Base-by-base conservation (phyloP, 352 stramenopile species). In the Globisporangium mamillatum region DNA sequence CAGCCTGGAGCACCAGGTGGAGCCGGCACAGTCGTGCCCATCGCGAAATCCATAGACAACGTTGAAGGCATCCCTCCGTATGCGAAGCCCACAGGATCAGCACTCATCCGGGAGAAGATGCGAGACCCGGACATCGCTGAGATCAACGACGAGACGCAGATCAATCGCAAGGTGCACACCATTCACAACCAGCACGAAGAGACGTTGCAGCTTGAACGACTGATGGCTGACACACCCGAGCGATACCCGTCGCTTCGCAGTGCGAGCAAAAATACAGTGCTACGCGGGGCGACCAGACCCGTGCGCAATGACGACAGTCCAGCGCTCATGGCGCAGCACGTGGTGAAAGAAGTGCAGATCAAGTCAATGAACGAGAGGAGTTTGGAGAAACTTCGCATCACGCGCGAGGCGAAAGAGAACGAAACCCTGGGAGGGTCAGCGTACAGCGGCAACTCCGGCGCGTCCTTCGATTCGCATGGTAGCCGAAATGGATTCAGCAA, bases 341-440 rank as follows among this genome's bases (percentile, higher is more conserved):
- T 93, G 16, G 90, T 97, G 22, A 91, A 94, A 67, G 84, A 97
- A 60, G 91, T 97, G 25, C 82, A 97, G 69, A 96, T 97, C 65
- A 96, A 96, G 69, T 86, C 93, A 24, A 88, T 96, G 56, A 93
- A 92, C 69, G 80, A 92, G 29, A 86, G 89, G 67, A 91, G 88
- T 16, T 73, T 97, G 9, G 89, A 94, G 59, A 93, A 95, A 63
- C 75, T 97, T 36, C 84, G 90, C 1, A 76, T 82, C 29, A 93
- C 78, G 36, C 79, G 84, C 36, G 88, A 95, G 67, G 81, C 82
- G 8, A 88, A 90, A 60, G 80, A 88, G 52, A 83, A 63, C 54
- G 81, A 84, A 32, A 58, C 61, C 6, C 50, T 82, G 16, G 74
- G 66, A 8, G 72, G 73, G 10, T 60, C 61, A 46, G 62, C 67